phyloP scores from a whole-genome alignment of 2,329 filamentous ascomycete genomes.

The Alternaria sp. region DNA sequence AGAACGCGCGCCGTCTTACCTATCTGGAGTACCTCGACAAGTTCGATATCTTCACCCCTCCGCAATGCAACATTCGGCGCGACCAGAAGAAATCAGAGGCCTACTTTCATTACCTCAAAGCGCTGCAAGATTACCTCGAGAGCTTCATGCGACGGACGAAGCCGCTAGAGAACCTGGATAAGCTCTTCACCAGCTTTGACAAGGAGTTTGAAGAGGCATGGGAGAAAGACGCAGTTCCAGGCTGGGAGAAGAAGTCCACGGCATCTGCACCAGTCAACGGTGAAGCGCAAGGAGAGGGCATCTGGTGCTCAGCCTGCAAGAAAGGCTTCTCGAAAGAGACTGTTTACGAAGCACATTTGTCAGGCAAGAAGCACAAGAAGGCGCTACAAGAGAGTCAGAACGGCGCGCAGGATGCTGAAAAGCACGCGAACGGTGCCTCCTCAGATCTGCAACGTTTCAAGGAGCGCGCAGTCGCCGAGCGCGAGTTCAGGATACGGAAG shows the following conservation, averaged over 20 bases:
- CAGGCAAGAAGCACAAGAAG: slow-evolving; percentile 90
- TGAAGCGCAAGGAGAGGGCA: slow-evolving; percentile 66
- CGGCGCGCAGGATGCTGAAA: slow-evolving; percentile 19
- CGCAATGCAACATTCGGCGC: slow-evolving; percentile 75
- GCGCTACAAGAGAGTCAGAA: slow-evolving; percentile 66
- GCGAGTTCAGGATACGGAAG: slow-evolving; percentile 82
- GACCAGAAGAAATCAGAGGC: slow-evolving; percentile 87
- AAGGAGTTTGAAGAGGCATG: slow-evolving; percentile 84
- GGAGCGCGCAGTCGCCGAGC: slow-evolving; percentile 87
- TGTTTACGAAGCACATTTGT: slow-evolving; percentile 88
- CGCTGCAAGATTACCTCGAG: slow-evolving; percentile 83
- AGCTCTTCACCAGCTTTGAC: slow-evolving; percentile 76
- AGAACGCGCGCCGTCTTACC: slow-evolving; percentile 67
- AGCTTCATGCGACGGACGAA: slow-evolving; percentile 83
- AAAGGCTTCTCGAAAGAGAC: slow-evolving; percentile 97
- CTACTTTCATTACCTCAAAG: slow-evolving; percentile 88
- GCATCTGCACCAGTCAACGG: slow-evolving; percentile 53
- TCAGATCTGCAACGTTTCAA: slow-evolving; percentile 62
- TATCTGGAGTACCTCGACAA: slow-evolving; percentile 93
- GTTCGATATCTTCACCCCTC: slow-evolving; percentile 85
- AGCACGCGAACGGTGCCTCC: slow-evolving; percentile 26
- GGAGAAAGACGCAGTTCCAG: slow-evolving; percentile 78
- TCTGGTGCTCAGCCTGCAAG: slow-evolving; percentile 91
- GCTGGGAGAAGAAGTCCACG: slow-evolving; percentile 69
- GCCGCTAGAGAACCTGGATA: slow-evolving; percentile 85